Conservation (phyloP, 257 asterid genomes). For the Solanum arcanum region DNA sequence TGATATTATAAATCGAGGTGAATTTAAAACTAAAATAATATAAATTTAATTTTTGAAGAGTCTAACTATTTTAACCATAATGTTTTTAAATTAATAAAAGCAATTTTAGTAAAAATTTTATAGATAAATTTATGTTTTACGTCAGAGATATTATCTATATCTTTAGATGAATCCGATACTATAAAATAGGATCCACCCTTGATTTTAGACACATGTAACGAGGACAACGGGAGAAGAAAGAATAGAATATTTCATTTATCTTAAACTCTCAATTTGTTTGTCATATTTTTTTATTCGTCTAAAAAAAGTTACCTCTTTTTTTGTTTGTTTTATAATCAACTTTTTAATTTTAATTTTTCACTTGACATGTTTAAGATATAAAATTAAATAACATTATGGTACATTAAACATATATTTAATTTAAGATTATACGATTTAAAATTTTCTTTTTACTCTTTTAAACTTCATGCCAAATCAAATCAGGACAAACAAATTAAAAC, state of each 20-base stretch:
- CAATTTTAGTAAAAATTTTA: background rate
- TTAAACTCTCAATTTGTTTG: background rate
- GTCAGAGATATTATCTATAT: background rate
- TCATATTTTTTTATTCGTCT: background rate
- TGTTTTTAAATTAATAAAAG: background rate
- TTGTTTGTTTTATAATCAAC: too few species aligned
- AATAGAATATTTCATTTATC: background rate
- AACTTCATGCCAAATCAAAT: rapidly evolving
- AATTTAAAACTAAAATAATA: background rate
- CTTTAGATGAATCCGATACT: background rate
- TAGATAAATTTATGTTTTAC: background rate
- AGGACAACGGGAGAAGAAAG: background rate
- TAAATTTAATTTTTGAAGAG: background rate
- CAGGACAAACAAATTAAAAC: background rate
- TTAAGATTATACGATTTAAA: too few species aligned
- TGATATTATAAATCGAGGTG: background rate
- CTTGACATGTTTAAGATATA: too few species aligned
- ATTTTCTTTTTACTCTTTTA: background rate
- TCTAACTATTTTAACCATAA: background rate
- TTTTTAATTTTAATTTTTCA: too few species aligned
- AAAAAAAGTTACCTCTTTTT: background rate
- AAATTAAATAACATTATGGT: too few species aligned
- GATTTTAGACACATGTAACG: background rate
- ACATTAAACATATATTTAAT: too few species aligned
- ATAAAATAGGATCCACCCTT: background rate